Conservation (phyloP, 768 basidiomycete genomes). For the Lactarius trivialis region DNA sequence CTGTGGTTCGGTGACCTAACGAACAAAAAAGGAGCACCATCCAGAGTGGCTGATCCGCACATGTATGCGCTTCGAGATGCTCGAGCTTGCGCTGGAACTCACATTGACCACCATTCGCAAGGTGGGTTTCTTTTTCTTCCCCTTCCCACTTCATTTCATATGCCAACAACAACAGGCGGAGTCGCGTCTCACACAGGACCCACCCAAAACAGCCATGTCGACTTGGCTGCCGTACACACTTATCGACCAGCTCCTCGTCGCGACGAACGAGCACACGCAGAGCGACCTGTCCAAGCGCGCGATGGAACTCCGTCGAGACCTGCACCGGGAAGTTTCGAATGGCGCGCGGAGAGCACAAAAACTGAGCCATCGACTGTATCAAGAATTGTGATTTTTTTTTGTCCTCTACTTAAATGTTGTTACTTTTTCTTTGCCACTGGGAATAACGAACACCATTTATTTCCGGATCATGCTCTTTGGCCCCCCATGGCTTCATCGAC, state of each 20-base stretch:
- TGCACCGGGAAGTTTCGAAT: conserved; percentile 55
- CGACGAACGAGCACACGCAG: conserved; percentile 45
- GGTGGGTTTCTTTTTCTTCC: conserved; percentile 37
- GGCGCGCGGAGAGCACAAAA: conserved; percentile 67
- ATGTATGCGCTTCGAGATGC: conserved; percentile 70
- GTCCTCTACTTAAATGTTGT: not conserved
- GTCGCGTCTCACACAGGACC: conserved; percentile 43
- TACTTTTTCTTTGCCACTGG: not conserved
- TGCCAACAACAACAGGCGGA: conserved; percentile 39
- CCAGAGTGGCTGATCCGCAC: conserved; percentile 79
- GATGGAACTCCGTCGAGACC: conserved; percentile 37
- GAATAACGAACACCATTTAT: not conserved
- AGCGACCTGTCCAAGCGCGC: conserved; percentile 39
- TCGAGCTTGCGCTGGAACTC: conserved; percentile 71
- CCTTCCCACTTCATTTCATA: not conserved
- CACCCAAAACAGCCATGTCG: conserved; percentile 47
- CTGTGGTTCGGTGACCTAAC: not conserved
- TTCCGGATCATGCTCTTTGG: too few species aligned
- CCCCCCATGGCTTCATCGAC: too few species aligned
- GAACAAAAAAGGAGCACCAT: conserved; percentile 49
- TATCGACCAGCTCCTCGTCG: conserved; percentile 73
- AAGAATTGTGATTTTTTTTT: conserved; percentile 12
- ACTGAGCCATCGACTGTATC: conserved; percentile 32
- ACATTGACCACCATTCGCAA: conserved; percentile 64
- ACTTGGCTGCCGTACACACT: conserved; percentile 83